phyloP scores from a whole-genome alignment of 2,329 filamentous ascomycete genomes.

The Colletotrichum tanaceti region DNA sequence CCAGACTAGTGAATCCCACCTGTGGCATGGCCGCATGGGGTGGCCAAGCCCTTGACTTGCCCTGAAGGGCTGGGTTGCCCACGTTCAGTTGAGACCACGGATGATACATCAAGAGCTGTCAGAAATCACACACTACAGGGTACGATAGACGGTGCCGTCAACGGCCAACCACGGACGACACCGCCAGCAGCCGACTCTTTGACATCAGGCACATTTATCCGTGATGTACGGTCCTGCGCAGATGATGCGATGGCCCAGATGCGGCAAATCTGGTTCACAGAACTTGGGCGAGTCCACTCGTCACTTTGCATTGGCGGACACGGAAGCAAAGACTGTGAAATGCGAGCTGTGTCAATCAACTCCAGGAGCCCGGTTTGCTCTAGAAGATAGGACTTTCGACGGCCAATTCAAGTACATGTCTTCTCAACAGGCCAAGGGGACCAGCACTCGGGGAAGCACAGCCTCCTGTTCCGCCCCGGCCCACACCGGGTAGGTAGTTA shows the following conservation, averaged over 20 bases:
- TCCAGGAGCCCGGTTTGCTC: background rate
- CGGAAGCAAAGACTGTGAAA: background rate
- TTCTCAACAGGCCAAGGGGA: background rate
- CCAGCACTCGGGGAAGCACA: slow-evolving; percentile 5
- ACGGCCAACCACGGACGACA: background rate
- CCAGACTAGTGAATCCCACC: background rate
- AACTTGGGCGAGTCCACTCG: background rate
- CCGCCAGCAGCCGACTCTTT: background rate
- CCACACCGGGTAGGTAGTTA: background rate
- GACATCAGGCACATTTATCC: background rate
- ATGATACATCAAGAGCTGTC: background rate
- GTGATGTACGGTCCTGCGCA: background rate
- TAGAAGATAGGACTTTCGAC: background rate
- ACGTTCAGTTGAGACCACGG: background rate
- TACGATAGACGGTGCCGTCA: background rate
- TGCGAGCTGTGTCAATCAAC: background rate
- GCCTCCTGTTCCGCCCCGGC: background rate
- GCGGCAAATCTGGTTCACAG: background rate
- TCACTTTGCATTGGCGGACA: background rate
- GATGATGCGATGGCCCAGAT: background rate
- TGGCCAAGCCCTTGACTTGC: background rate
- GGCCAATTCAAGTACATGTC: background rate
- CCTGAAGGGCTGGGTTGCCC: background rate
- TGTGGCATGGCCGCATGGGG: background rate
- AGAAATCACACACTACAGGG: too few species aligned